Conservation (phyloP, 2,329 filamentous ascomycete genomes). For the Neonectria coccinea region DNA sequence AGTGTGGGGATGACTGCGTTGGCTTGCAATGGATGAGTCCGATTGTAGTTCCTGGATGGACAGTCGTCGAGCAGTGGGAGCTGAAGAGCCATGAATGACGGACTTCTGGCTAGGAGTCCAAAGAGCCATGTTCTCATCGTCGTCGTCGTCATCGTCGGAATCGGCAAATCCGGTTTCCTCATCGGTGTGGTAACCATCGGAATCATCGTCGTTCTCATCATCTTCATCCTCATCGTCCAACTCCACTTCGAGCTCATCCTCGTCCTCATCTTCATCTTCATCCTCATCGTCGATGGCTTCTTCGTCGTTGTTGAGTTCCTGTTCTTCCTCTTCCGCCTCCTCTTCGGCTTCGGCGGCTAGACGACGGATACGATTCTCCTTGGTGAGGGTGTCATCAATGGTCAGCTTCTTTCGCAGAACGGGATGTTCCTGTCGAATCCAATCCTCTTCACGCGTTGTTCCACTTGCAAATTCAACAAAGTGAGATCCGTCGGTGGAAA, state of each 20-base stretch:
- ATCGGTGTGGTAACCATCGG: conserved; percentile 81
- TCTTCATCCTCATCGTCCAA: conserved; percentile 66
- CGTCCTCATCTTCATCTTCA: conserved; percentile 63
- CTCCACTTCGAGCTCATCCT: conserved; percentile 63
- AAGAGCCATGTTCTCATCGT: conserved; percentile 72
- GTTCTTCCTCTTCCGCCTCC: conserved; percentile 81
- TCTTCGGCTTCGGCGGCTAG: conserved; percentile 91
- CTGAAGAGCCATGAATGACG: conserved; percentile 52
- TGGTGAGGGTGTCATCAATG: conserved; percentile 87
- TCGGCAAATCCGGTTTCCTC: conserved; percentile 76
- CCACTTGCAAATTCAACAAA: conserved; percentile 96
- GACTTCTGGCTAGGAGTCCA: conserved; percentile 64
- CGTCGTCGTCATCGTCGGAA: conserved; percentile 75
- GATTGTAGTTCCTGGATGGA: conserved; percentile 64
- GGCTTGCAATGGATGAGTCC: conserved; percentile 70
- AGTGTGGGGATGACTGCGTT: conserved; percentile 52
- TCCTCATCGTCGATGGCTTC: conserved; percentile 61
- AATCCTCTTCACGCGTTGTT: conserved; percentile 85
- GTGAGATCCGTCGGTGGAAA: conserved; percentile 67
- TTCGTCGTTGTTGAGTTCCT: conserved; percentile 64
- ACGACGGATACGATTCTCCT: conserved; percentile 89
- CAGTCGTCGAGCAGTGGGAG: conserved; percentile 49
- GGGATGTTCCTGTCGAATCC: conserved; percentile 79
- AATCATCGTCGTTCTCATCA: conserved; percentile 67
- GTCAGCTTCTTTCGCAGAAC: conserved; percentile 79